These are phyloP conservation scores for Aurinia saxatilis DNA, from an alignment of 345 rosid species.

Conservation along the genomic window DNA sequence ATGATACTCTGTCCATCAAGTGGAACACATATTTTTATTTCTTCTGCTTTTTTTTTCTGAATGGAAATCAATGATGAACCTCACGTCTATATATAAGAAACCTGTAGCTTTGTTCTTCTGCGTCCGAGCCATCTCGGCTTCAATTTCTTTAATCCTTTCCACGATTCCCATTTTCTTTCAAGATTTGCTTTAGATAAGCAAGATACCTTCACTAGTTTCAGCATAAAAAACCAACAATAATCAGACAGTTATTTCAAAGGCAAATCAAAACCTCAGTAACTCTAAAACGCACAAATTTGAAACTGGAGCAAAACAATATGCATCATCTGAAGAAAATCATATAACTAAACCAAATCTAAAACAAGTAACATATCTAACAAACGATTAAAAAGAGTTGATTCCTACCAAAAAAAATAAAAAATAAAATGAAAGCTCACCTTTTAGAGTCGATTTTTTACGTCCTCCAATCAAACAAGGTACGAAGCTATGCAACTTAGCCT, in stretches of 20 bases:
- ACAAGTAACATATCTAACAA: background rate
- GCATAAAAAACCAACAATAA: background rate
- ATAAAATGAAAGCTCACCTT: background rate
- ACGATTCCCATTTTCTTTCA: constrained; percentile 75
- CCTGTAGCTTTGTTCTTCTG: constrained; percentile 99
- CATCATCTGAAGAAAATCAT: background rate
- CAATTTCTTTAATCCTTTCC: constrained; percentile 94
- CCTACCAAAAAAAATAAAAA: too few relatives aligned
- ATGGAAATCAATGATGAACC: background rate
- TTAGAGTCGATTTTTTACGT: background rate
- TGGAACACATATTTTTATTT: background rate
- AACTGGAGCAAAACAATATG: background rate
- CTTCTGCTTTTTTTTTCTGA: background rate
- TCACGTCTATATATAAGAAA: constrained; percentile 11
- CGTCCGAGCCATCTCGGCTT: constrained; percentile 98
- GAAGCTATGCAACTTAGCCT: background rate
- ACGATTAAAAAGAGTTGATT: background rate
- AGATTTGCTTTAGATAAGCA: constrained; percentile 2
- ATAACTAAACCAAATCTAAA: background rate
- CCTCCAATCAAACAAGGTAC: background rate
- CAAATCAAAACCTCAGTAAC: background rate
- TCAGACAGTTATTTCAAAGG: background rate
- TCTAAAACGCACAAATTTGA: background rate
- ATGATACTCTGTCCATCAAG: constrained; percentile 66
- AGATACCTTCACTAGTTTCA: background rate